These are phyloP conservation scores for Rasamsonia emersonii DNA, from an alignment of 2,329 filamentous ascomycete species.

Conservation along the genomic window DNA sequence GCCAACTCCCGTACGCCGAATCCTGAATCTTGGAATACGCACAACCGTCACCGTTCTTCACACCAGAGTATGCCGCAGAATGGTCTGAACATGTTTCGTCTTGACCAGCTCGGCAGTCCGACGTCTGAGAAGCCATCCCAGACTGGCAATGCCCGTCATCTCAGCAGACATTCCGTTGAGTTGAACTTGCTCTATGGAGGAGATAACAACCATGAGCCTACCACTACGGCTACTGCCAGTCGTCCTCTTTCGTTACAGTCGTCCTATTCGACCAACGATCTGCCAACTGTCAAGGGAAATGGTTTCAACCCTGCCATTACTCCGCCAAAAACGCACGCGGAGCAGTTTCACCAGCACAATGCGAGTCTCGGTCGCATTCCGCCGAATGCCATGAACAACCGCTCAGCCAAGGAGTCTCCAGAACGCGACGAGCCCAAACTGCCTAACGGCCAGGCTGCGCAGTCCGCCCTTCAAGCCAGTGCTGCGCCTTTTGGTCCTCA, in stretches of 20 bases:
- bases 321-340: slow-evolving; percentile 50
- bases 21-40: slow-evolving; percentile 56
- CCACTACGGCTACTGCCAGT: slow-evolving; percentile 23
- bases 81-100: slow-evolving; percentile 34
- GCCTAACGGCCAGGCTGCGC: slow-evolving; percentile 49
- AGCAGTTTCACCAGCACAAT: slow-evolving; percentile 63
- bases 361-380: slow-evolving; percentile 74
- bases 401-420: slow-evolving; percentile 42
- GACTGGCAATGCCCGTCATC: slow-evolving; percentile 26
- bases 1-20: slow-evolving; percentile 60
- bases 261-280: slow-evolving; percentile 83
- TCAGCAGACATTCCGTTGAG: slow-evolving; percentile 38
- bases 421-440: slow-evolving; percentile 39
- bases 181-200: slow-evolving; percentile 29
- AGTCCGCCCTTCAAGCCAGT: slow-evolving; percentile 69
- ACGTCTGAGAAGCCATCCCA: slow-evolving; percentile 19
- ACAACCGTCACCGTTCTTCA: slow-evolving; percentile 59
- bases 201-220: slow-evolving; percentile 18
- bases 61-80: slow-evolving; percentile 53
- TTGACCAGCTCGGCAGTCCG: slow-evolving; percentile 27
- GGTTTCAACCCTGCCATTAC: slow-evolving; percentile 39
- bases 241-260: slow-evolving; percentile 53
- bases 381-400: slow-evolving; percentile 53
- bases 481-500: slow-evolving; percentile 70
- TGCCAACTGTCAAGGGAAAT: slow-evolving; percentile 72